Conservation (phyloP, 306 rosid genomes). For the Purshia tridentata region DNA sequence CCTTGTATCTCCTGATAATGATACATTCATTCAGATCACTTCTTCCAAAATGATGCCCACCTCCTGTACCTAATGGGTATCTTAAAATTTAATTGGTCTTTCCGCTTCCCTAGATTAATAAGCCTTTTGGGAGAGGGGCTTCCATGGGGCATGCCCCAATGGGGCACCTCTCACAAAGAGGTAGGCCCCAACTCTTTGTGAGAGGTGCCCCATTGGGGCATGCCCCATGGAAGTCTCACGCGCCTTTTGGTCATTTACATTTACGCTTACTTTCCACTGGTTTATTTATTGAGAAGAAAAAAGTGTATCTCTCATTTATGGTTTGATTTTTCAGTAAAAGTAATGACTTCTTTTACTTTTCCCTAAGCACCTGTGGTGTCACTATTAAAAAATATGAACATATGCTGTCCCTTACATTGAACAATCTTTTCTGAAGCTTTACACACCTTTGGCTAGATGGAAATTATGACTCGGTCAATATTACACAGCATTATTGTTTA, state of each 20-base stretch:
- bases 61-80: background rate
- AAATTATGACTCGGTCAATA: background rate
- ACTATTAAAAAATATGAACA: background rate
- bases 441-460: background rate
- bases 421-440: background rate
- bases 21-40: conserved; percentile 8
- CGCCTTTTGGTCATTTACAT: background rate
- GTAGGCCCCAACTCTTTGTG: too few species aligned
- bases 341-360: background rate
- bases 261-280: background rate
- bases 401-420: background rate
- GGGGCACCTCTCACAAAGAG: too few species aligned
- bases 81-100: background rate
- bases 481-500: background rate
- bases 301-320: too few species aligned
- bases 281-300: too few species aligned
- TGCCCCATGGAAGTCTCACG: too few species aligned
- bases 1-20: conserved; percentile 9
- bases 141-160: too few species aligned
- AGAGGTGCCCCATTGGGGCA: too few species aligned
- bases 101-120: background rate
- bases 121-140: background rate
- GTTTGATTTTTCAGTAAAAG: background rate
- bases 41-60: background rate
- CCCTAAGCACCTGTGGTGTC: background rate